Evolutionary conservation across 2,329 filamentous ascomycete species (phyloP), one percentile per base, ranked within the genome.

Genomic region (Aureobasidium sp.): DNA sequence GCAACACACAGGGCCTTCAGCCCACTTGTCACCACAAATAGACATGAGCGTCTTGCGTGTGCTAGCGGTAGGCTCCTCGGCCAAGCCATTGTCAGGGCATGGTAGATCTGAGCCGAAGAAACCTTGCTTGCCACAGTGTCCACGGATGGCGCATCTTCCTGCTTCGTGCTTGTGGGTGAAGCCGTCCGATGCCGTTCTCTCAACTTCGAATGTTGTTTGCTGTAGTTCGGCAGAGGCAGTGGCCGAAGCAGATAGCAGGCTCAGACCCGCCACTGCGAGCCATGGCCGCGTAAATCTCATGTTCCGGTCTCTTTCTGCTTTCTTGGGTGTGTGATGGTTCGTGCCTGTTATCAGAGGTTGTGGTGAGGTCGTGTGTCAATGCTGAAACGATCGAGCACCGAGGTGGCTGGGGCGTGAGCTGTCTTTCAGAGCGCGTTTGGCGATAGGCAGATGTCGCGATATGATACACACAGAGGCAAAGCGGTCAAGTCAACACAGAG

Each of bases 61-160:
- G 62, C 85, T 82, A 8, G 84, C 82, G 25, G 88, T 84, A 1
- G 93, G 93, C 37, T 88, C 82, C 65, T 86, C 80, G 39, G 94
- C 94, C 39, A 87, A 79, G 4, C 82, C 91, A 73, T 99, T 99
- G 76, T 99, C 93, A 15, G 92, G 86, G 72, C 94, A 99, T 4
- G 94, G 94, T 64, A 97, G 80, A 68, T 96, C 85, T 63, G 90
- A 88, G 62, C 91, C 90, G 70, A 97, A 97, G 73, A 94, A 88
- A 65, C 88, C 87, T 76, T 93, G 87, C 75, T 91, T 92, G 52
- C 94, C 94, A 73, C 94, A 99, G 66, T 95, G 88, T 8, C 91
- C 91, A 55, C 93, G 85, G 65, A 97, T 90, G 0, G 93, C 91
- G 75, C 93, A 97, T 66, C 93, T 84, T 44, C 93, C 93, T 55